These are phyloP conservation scores for Heterobasidion occidentale DNA, from an alignment of 1,284 basidiomycete genomes.

Conservation along the genomic window DNA sequence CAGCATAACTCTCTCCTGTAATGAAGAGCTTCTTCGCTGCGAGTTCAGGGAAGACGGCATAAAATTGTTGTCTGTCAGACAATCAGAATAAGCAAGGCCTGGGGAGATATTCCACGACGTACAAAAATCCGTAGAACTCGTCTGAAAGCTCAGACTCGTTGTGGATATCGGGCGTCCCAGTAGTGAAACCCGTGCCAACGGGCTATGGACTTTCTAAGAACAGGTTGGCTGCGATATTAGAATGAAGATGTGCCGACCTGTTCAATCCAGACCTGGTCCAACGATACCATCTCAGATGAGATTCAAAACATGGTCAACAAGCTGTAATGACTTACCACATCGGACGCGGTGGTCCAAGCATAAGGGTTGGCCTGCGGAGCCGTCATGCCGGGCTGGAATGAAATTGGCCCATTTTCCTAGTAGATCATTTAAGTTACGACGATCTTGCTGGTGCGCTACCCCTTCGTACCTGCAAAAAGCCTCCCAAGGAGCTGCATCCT, in stretches of 20 bases:
- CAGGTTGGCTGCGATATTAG: not conserved
- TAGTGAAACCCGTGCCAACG: not conserved
- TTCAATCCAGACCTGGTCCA: not conserved
- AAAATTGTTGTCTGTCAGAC: not conserved
- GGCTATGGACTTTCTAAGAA: not conserved
- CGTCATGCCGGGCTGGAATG: not conserved
- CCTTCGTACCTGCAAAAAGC: not conserved
- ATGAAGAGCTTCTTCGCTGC: conserved; percentile 1
- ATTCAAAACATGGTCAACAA: too few relatives aligned
- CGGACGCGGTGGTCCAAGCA: not conserved
- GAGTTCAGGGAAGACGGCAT: not conserved
- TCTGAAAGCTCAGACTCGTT: not conserved
- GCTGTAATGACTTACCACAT: not conserved
- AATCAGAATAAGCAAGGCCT: not conserved
- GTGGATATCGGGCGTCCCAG: not conserved
- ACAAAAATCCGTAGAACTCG: conserved; percentile 1
- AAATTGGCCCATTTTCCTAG: not conserved
- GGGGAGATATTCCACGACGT: not conserved
- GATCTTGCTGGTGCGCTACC: not conserved
- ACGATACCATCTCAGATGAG: not conserved
- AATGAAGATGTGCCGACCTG: not conserved
- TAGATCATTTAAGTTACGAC: not conserved
- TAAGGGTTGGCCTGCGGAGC: not conserved
- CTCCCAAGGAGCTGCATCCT: not conserved
- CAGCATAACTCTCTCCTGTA: not conserved